Base-by-base conservation (phyloP, 78 protist species). In the Thecamonas trahens region DNA sequence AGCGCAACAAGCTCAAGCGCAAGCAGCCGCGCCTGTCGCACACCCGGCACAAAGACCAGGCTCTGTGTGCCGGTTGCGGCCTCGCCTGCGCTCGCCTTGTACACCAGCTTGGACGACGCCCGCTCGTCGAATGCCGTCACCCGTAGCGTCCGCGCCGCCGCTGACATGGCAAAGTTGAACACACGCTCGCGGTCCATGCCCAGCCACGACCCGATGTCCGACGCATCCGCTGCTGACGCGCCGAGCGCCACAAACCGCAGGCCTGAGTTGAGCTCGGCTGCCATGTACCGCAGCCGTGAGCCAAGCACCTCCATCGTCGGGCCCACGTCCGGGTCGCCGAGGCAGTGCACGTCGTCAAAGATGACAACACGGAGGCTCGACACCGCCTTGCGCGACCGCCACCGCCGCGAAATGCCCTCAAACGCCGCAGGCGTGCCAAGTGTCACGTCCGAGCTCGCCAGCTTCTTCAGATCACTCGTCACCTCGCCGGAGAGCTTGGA, bases 111-210 rank as follows among this genome's bases (percentile, higher is more conserved):
- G 61, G 80, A 47, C 44, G 17, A 39, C 44, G 17, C 44, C 44
- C 3, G 7, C 17, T 39, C 17, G 63, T 8, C 7, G 67, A 70
- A 65, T 37, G 67, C 87, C 34, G 67, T 75, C n/a, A 96, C 67
- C 63, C 77, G 89, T 24, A 91, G 24, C 54, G 93, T 96, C 34
- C 93, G 77, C 39, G 89, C 92, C 14, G 92, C 87, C n/a, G 99
- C 98, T n/a, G 98, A 86, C 45, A 93, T 93, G 64, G 86, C 96
- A 70, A 96, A 95, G 71, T 90, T 93, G 84, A 85, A 94, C 37
- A 86, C 22, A 34, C 64, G 57, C 22, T 18, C 18, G 5, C 70
- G 8, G 6, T 79, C 1, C 18, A 79, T 84, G 24, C 96, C 97
- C 39, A 94, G 58, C 88, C 89, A 86, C 28, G 38, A 13, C 9